Percentiles rank a stretch among this genome's conserved stretches.
These are phyloP conservation scores for Boletus pseudo-olivaceus DNA, from an alignment of 768 basidiomycete species.

Conservation along the genomic window DNA sequence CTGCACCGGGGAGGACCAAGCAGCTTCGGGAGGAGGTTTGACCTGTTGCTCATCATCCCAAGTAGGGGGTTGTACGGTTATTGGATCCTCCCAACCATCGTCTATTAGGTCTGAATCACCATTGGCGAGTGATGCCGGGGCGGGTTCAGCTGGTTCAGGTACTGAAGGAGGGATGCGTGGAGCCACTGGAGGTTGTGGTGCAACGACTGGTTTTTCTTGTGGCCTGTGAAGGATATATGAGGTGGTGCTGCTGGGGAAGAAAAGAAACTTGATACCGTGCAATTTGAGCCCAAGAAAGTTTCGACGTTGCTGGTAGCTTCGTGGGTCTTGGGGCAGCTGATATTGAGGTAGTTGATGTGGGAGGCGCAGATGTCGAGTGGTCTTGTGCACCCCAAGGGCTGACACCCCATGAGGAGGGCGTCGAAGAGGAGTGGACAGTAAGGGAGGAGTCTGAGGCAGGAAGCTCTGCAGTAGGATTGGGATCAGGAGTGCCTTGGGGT, in stretches of 20 bases:
- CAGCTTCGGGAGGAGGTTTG: slow-evolving; percentile 32
- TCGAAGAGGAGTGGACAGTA: slow-evolving; percentile 20
- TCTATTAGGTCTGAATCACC: slow-evolving; percentile 35
- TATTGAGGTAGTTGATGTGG: slow-evolving; percentile 14
- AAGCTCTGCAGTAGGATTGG: slow-evolving; percentile 12
- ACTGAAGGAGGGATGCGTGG: slow-evolving; percentile 15
- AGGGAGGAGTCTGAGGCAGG: slow-evolving; percentile 7
- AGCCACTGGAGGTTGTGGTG: slow-evolving; percentile 34
- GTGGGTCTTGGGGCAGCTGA: slow-evolving; percentile 25
- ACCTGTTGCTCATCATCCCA: slow-evolving; percentile 69
- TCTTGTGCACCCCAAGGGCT: slow-evolving; percentile 34
- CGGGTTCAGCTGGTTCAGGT: slow-evolving; percentile 22
- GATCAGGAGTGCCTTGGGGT: slow-evolving; percentile 16
- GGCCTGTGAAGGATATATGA: slow-evolving; percentile 38
- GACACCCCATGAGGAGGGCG: slow-evolving; percentile 35
- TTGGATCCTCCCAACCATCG: slow-evolving; percentile 69
- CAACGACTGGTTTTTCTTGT: slow-evolving; percentile 59
- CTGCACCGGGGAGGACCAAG: slow-evolving; percentile 33
- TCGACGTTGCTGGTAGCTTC: slow-evolving; percentile 68
- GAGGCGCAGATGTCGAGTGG: slow-evolving; percentile 33
- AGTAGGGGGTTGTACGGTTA: slow-evolving; percentile 59
- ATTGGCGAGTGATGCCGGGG: slow-evolving; percentile 29
- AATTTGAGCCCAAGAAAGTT: slow-evolving; percentile 84
- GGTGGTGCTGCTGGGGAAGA: not conserved
- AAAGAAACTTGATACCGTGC: slow-evolving; percentile 44